Base-by-base conservation (phyloP, 495 filamentous ascomycete genomes). In the Lophiostoma macrostomum region DNA sequence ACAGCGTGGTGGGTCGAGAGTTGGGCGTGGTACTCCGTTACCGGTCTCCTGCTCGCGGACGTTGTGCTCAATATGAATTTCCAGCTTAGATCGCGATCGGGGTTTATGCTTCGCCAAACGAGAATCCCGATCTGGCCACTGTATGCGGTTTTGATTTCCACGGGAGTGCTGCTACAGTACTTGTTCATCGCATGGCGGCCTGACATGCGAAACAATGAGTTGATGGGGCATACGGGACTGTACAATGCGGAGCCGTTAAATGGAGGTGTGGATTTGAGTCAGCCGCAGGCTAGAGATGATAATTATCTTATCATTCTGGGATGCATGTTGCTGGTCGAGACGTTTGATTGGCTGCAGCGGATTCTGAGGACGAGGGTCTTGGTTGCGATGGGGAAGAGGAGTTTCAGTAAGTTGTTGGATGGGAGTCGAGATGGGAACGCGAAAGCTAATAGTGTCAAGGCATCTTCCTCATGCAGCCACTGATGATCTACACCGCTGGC, bases 1-100 rank as follows among this genome's bases (percentile, higher is more conserved):
- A 66, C 66, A 10, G 69, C 69, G 8, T 72, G 66, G 67, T 72
- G 69, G 69, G 63, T 69, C 11, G 61, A 70, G 52, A 61, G 53
- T 4, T 72, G 69, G 69, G 69, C 67, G 7, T 71, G 66, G 66
- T 72, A 67, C 40, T 54, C 57, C 28, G 55, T 71, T 34, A 60
- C 66, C 8, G 69, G 69, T 16, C 51, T 72, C 0, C 52, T 69
- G 6, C 34, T 71, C 22, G 67, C 64, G 24, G 69, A 72, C 41
- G 58, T 59, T 19, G 59, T 70, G n/a, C 34, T 61, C 24, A 63
- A 69, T 60, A 70, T 71, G 69, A 55, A 61, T 30, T 66, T 69
- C 57, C 44, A 61, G 37, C 29, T 5, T 16, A 64, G 58, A 27
- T 63, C 54, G 16, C 48, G 29, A n/a, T 20, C 25, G 29, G 67